These are phyloP conservation scores for Venturia nashicola DNA, from an alignment of 2,329 filamentous ascomycete genomes.

Conservation along the genomic window DNA sequence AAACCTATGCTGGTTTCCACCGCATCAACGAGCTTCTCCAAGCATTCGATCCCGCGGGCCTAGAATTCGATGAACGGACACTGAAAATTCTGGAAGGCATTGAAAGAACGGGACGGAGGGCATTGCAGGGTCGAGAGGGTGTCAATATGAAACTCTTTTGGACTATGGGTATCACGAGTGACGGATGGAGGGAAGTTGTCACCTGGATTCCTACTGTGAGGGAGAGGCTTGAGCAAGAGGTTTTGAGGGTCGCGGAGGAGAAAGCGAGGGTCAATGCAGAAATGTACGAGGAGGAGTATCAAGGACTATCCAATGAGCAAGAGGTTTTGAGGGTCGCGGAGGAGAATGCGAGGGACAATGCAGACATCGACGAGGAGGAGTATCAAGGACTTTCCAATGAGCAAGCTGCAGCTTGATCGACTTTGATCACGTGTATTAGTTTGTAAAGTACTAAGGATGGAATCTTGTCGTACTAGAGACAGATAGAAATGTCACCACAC, in stretches of 20 bases:
- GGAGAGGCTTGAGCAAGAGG: slow-evolving; percentile 18
- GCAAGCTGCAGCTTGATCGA: background rate
- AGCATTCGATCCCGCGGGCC: slow-evolving; percentile 54
- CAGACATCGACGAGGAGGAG: background rate
- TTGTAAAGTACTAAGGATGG: background rate
- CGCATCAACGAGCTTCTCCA: slow-evolving; percentile 44
- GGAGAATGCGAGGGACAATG: background rate
- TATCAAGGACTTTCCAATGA: background rate
- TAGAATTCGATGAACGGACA: slow-evolving; percentile 43
- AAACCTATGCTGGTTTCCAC: slow-evolving; percentile 44
- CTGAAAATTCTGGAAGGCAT: slow-evolving; percentile 26
- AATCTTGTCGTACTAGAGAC: background rate
- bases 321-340: slow-evolving; percentile 12
- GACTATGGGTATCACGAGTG: slow-evolving; percentile 22
- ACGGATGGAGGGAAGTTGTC: slow-evolving; percentile 19
- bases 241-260: slow-evolving; percentile 9
- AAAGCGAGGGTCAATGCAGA: background rate
- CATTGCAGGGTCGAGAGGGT: slow-evolving; percentile 17
- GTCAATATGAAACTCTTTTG: slow-evolving; percentile 20
- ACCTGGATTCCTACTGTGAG: slow-evolving; percentile 20
- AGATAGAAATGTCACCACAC: background rate
- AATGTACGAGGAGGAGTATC: background rate
- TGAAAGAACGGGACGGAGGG: slow-evolving; percentile 17
- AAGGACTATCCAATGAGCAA: slow-evolving; percentile 8
- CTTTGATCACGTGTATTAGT: background rate